Conservation (phyloP, 2,329 filamentous ascomycete genomes). For the Fusarium metavorans region DNA sequence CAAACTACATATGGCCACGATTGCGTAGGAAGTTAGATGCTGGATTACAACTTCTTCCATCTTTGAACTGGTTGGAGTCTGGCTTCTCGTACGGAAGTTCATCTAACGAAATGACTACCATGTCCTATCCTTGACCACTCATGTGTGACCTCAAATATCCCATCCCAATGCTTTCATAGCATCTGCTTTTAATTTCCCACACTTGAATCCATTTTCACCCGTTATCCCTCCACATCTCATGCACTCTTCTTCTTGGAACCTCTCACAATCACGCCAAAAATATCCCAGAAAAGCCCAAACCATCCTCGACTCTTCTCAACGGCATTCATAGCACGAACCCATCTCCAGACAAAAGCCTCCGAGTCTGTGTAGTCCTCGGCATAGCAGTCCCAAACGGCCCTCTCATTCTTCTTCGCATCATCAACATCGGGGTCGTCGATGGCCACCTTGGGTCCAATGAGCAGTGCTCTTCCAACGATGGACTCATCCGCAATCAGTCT, state of each 20-base stretch:
- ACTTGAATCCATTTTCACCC: background rate
- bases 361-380: conserved; percentile 8
- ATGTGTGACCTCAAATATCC: background rate
- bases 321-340: conserved; percentile 6
- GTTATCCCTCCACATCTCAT: background rate
- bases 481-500: conserved; percentile 10
- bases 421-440: background rate
- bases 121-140: background rate
- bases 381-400: conserved; percentile 12
- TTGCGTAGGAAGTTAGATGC: background rate
- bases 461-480: conserved; percentile 6
- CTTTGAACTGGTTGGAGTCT: background rate
- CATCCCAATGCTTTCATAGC: background rate
- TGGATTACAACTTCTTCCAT: background rate
- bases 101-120: background rate
- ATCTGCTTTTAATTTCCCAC: background rate
- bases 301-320: conserved; percentile 5
- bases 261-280: background rate
- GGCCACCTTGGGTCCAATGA: conserved; percentile 4
- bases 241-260: background rate
- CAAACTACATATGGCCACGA: background rate
- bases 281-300: conserved; percentile 9
- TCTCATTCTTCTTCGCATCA: background rate
- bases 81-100: background rate
- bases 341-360: conserved; percentile 9